Percentiles rank a stretch among this genome's conserved stretches.
These are phyloP conservation scores for Euptelea pleiosperma DNA, from an alignment of 164 flowering plant species.

Conservation along the genomic window DNA sequence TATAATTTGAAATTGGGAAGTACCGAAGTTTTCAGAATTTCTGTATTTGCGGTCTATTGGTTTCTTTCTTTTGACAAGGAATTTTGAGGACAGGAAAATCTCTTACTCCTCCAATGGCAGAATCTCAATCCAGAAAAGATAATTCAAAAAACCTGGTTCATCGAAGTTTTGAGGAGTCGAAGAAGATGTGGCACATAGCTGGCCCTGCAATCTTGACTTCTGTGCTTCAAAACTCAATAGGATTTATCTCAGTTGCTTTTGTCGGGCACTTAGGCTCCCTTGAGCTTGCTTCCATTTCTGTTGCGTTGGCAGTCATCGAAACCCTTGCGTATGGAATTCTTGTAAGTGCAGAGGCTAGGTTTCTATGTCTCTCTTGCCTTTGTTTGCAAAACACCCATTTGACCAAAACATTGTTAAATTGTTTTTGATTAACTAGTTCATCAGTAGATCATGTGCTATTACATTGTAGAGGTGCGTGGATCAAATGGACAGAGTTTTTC, in stretches of 20 bases:
- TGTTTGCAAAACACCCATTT: too few species aligned
- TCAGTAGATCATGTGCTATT: too few species aligned
- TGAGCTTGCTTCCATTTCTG: slow-evolving; percentile 9
- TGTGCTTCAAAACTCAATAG: slow-evolving; percentile 6
- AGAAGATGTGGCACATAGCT: slow-evolving; percentile 23
- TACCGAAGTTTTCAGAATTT: too few species aligned
- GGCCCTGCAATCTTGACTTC: slow-evolving; percentile 15
- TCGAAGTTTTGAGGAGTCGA: slow-evolving; percentile 11
- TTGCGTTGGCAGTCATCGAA: slow-evolving; percentile 3
- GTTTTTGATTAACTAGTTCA: too few species aligned
- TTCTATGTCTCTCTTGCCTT: too few species aligned
- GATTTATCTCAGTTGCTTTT: background rate
- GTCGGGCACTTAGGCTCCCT: background rate
- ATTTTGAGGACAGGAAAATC: background rate
- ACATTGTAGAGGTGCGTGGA: too few species aligned
- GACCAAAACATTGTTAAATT: too few species aligned
- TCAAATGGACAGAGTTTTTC: too few species aligned
- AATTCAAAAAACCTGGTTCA: background rate
- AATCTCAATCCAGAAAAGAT: background rate
- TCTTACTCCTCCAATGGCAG: background rate
- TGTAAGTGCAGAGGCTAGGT: slow-evolving; percentile 2
- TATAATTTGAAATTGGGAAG: too few species aligned
- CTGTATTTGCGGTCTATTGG: too few species aligned
- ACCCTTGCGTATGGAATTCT: slow-evolving; percentile 7
- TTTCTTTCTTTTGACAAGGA: too few species aligned